A percentile compares a stretch with the other conserved stretches of the same genome.
phyloP scores from a whole-genome alignment of 768 basidiomycete species.

The Suillus spraguei region DNA sequence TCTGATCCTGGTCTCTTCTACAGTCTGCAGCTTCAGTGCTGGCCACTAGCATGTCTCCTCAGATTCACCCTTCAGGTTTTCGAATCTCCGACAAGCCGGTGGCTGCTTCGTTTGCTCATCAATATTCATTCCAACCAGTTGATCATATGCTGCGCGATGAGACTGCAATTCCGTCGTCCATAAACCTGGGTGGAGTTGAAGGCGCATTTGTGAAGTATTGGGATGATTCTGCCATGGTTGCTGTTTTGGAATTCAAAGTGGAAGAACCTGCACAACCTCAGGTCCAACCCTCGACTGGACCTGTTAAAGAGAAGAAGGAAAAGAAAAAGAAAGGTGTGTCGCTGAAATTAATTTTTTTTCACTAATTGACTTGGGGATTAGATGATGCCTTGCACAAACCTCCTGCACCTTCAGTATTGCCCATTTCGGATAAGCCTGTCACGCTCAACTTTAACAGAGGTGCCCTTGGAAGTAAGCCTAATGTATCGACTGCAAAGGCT shows the following conservation, averaged over 20 bases:
- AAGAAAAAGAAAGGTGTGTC: slow-evolving; percentile 60
- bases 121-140: slow-evolving; percentile 85
- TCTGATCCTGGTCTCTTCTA: slow-evolving; percentile 17
- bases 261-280: slow-evolving; percentile 52
- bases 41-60: slow-evolving; percentile 84
- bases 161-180: slow-evolving; percentile 68
- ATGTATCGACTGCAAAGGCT: slow-evolving; percentile 30
- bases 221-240: slow-evolving; percentile 83
- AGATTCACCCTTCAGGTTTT: slow-evolving; percentile 91
- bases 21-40: slow-evolving; percentile 85
- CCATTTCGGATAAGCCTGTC: slow-evolving; percentile 79
- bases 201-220: slow-evolving; percentile 85
- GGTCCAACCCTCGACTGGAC: slow-evolving; percentile 38
- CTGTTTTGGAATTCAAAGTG: slow-evolving; percentile 79
- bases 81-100: slow-evolving; percentile 87
- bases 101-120: slow-evolving; percentile 91
- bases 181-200: slow-evolving; percentile 70
- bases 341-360: background rate
- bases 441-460: slow-evolving; percentile 73
- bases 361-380: slow-evolving; percentile 17
- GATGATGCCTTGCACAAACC: slow-evolving; percentile 39
- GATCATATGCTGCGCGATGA: slow-evolving; percentile 79
- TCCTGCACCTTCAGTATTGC: slow-evolving; percentile 67
- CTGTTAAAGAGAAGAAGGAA: slow-evolving; percentile 62
- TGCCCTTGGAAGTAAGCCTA: slow-evolving; percentile 21